phyloP scores from a whole-genome alignment of 352 stramenopile genomes.

The Phytophthora pseudosyringae region DNA sequence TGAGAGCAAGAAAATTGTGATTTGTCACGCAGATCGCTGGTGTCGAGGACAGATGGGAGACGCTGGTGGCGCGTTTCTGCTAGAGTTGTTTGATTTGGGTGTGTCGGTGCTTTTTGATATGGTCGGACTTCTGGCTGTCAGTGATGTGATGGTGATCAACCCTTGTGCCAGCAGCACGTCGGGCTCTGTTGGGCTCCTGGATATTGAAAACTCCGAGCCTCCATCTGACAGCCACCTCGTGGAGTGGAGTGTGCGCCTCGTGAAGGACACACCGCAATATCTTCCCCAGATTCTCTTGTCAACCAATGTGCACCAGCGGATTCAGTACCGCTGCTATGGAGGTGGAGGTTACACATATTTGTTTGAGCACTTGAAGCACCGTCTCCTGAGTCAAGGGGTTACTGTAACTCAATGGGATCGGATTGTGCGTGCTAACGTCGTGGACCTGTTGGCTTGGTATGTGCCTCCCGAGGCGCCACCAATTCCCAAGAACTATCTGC shows the following conservation, averaged over 20 bases:
- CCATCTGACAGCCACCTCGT: conserved; percentile 53
- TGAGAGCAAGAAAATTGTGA: conserved; percentile 53
- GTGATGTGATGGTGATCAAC: conserved; percentile 55
- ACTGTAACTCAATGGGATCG: conserved; percentile 48
- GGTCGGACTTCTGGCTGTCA: conserved; percentile 70
- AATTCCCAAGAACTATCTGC: conserved; percentile 76
- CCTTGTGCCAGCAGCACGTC: conserved; percentile 14
- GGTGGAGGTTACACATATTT: conserved; percentile 73
- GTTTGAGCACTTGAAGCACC: conserved; percentile 55
- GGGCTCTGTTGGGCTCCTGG: background rate
- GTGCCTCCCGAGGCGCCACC: conserved; percentile 50
- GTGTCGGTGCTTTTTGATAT: conserved; percentile 70
- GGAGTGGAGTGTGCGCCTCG: conserved; percentile 40
- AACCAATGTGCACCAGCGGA: conserved; percentile 64
- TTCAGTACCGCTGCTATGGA: conserved; percentile 74
- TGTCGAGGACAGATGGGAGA: conserved; percentile 30
- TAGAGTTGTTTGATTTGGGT: conserved; percentile 41
- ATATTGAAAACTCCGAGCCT: conserved; percentile 30
- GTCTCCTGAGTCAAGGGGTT: conserved; percentile 41
- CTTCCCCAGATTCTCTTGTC: conserved; percentile 62
- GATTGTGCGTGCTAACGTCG: conserved; percentile 50
- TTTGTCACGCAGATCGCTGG: conserved; percentile 81
- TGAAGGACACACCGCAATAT: conserved; percentile 33
- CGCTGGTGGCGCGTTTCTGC: conserved; percentile 39
- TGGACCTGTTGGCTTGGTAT: conserved; percentile 71